A percentile compares a stretch with the other conserved stretches of the same genome.
phyloP scores from a whole-genome alignment of 495 filamentous ascomycete genomes.

The Xylaria bambusicola region DNA sequence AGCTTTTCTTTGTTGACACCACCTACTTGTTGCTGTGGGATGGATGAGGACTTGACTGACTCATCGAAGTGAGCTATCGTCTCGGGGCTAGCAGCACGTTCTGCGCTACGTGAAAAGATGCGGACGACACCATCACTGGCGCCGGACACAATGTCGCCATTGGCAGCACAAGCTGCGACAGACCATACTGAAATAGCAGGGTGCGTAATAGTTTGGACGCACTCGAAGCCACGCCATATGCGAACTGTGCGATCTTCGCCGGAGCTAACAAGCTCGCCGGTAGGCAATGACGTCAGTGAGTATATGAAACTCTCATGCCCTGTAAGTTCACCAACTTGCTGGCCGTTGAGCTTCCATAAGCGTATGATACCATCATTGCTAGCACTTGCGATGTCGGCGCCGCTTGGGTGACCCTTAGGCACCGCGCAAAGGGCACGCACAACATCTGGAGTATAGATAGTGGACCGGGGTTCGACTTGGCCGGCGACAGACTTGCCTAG shows the following conservation, averaged over 20 bases:
- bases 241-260: constrained; percentile 91
- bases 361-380: constrained; percentile 86
- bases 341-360: constrained; percentile 77
- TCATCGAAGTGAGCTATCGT: constrained; percentile 71
- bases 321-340: constrained; percentile 68
- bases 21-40: constrained; percentile 75
- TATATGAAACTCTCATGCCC: constrained; percentile 98
- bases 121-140: constrained; percentile 87
- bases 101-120: constrained; percentile 74
- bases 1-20: constrained; percentile 88
- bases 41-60: constrained; percentile 76
- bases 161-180: constrained; percentile 76
- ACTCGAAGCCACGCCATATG: constrained; percentile 80
- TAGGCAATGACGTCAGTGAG: constrained; percentile 72
- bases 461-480: constrained; percentile 73
- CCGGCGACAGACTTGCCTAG: constrained; percentile 68
- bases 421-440: constrained; percentile 84
- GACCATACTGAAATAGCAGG: constrained; percentile 96
- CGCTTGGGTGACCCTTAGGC: constrained; percentile 72
- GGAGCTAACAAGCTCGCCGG: constrained; percentile 85
- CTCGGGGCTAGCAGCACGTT: constrained; percentile 65
- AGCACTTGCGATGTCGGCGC: constrained; percentile 84
- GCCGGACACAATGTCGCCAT: constrained; percentile 88
- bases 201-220: constrained; percentile 94
- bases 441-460: constrained; percentile 76